Base-by-base conservation (phyloP, 495 filamentous ascomycete genomes). In the Penicillium flavigenum region DNA sequence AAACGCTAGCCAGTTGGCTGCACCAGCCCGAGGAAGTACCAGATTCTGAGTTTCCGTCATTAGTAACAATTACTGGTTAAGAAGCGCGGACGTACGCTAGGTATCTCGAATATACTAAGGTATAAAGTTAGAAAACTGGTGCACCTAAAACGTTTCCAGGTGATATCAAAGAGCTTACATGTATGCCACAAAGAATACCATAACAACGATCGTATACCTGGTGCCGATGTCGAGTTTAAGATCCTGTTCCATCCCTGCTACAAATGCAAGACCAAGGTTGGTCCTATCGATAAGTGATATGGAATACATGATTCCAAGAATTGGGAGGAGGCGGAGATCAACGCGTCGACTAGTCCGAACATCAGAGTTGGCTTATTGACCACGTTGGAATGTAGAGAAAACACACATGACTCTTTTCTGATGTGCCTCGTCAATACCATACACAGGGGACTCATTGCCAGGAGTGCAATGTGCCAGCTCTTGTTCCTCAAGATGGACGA, bases 221-320 rank as follows among this genome's bases (percentile, higher is more conserved):
- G 9, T 47, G 3, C 46, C 46, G 29, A 47, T 19, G 27, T 47
- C n/a, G 31, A 47, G 46, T 19, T 8, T 27, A 31, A 47, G 46
- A 14, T 47, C 46, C 46, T 47, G 26, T 27, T 47, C 46, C 46
- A 47, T 47, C 1, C 46, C 46, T 20, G 46, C 46, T 10, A 47
- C 46, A 31, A 47, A 47, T 2, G 46, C 46, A 19, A 47, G 46
- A 29, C 46, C 46, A 19, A 47, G 46, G 16, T 47, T 47, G 26
- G 46, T 47, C 27, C 46, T 27, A 27, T 47, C 46, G 11, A 47
- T 47, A 4, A 47, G 46, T 10, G 46, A 47, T 19, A 47, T 47
- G 27, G 46, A 47, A 47, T 47, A 47, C 46, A 47, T 47, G n/a
- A 47, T 47, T 17, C 46, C 46, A 27, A 47, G 46, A 17, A 47